Evolutionary conservation across 192 early-diverging fungal species (phyloP).

Genomic region (Coemansia interrupta): DNA sequence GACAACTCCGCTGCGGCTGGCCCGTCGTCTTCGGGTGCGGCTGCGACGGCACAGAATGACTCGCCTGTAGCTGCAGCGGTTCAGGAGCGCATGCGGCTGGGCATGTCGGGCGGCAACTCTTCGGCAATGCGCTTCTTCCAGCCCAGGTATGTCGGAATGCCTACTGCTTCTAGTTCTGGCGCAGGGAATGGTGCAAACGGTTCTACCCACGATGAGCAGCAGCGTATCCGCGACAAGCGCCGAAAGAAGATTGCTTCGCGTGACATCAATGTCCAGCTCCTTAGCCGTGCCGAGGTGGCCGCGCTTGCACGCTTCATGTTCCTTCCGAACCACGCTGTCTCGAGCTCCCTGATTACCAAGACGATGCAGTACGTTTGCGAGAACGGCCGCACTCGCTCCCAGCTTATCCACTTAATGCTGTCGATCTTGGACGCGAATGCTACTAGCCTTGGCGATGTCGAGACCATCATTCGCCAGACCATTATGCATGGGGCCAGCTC

Average conservation of each 20-base stretch:
- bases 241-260: conserved; percentile 48
- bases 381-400: conserved; percentile 78
- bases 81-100: conserved; percentile 31
- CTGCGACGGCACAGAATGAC: background rate
- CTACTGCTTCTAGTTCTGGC: background rate
- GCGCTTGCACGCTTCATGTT: conserved; percentile 86
- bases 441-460: conserved; percentile 38
- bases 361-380: conserved; percentile 68
- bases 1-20: background rate
- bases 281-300: conserved; percentile 76
- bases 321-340: conserved; percentile 74
- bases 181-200: background rate
- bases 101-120: conserved; percentile 6
- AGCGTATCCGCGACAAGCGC: conserved; percentile 31
- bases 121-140: background rate
- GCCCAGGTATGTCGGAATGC: background rate
- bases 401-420: conserved; percentile 82
- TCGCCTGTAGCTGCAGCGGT: conserved; percentile 12
- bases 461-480: conserved; percentile 28
- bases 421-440: conserved; percentile 74
- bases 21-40: background rate
- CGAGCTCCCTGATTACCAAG: conserved; percentile 54
- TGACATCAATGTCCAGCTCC: conserved; percentile 54
- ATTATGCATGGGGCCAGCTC: conserved; percentile 9
- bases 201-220: conserved; percentile 9